These are phyloP conservation scores for Penicillium italicum DNA, from an alignment of 2,329 filamentous ascomycete genomes.

Conservation along the genomic window DNA sequence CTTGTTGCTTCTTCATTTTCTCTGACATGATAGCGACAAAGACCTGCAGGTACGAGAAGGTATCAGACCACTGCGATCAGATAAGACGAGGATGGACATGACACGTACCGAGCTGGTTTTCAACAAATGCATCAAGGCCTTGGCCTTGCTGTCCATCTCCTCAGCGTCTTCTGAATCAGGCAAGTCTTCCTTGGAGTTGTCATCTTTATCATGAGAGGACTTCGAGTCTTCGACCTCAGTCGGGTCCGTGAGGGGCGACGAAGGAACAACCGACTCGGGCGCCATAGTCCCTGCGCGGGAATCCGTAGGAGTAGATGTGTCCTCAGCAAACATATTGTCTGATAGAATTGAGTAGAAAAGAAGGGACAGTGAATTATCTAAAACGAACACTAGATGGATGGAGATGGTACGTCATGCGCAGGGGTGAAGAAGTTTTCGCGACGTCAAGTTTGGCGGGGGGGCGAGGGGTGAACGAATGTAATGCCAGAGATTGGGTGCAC, in stretches of 20 bases:
- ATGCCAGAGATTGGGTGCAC: not conserved
- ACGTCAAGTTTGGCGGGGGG: not conserved
- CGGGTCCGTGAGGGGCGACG: constrained; percentile 26
- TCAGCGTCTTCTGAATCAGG: constrained; percentile 33
- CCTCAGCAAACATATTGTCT: constrained; percentile 26
- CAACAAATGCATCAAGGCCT: constrained; percentile 44
- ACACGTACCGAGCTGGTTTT: constrained; percentile 44
- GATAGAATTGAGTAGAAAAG: not conserved
- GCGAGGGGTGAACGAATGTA: not conserved
- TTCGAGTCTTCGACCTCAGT: constrained; percentile 14
- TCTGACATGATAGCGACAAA: constrained; percentile 51
- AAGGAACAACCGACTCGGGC: constrained; percentile 31
- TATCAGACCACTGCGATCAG: not conserved
- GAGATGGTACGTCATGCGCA: constrained; percentile 2
- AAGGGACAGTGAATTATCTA: not conserved
- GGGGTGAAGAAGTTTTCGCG: not conserved
- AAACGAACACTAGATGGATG: not conserved
- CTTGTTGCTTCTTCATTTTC: constrained; percentile 49
- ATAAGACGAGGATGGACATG: not conserved
- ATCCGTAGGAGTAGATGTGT: constrained; percentile 25
- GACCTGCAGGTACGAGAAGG: constrained; percentile 29
- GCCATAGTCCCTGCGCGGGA: constrained; percentile 24
- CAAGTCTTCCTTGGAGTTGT: constrained; percentile 22
- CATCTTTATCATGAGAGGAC: constrained; percentile 7
- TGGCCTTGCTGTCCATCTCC: constrained; percentile 44